These are phyloP conservation scores for Phialophora expanda DNA, from an alignment of 2,329 filamentous ascomycete genomes.

Conservation along the genomic window DNA sequence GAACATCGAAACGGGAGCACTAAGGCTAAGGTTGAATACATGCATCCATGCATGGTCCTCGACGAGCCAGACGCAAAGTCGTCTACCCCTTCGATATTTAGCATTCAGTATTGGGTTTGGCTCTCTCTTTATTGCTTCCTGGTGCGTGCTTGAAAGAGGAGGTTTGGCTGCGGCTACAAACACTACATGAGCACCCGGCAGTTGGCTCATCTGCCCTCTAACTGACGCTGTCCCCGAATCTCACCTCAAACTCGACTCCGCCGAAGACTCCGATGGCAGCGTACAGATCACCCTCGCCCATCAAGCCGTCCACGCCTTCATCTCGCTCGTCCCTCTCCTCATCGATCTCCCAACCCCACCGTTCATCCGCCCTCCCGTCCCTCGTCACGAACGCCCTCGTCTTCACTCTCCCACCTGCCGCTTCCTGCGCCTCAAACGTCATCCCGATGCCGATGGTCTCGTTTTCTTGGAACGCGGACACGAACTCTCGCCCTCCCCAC, in stretches of 20 bases:
- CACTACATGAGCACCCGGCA: neutral
- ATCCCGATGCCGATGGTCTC: constrained; percentile 67
- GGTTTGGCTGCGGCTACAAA: neutral
- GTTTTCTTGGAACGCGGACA: constrained; percentile 56
- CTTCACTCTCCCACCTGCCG: constrained; percentile 36
- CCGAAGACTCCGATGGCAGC: constrained; percentile 66
- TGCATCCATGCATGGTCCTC: neutral
- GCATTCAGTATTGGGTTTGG: neutral
- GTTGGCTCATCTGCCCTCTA: constrained; percentile 4
- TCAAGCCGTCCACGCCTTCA: constrained; percentile 64
- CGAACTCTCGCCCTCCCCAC: constrained; percentile 65
- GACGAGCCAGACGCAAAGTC: neutral
- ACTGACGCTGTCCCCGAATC: constrained; percentile 50
- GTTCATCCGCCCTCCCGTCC: constrained; percentile 57
- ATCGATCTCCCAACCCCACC: constrained; percentile 61
- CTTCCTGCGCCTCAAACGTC: constrained; percentile 50
- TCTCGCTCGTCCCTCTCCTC: constrained; percentile 63
- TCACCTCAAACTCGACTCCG: constrained; percentile 64
- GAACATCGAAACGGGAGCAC: neutral
- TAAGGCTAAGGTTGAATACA: neutral
- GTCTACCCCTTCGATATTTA: neutral
- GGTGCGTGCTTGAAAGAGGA: neutral
- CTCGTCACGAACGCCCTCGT: constrained; percentile 62
- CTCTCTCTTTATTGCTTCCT: neutral
- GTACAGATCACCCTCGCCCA: constrained; percentile 70